Evolutionary conservation across 1,284 basidiomycete genomes (phyloP), one percentile per base, ranked within the genome.

Genomic region (Mycena sp.): DNA sequence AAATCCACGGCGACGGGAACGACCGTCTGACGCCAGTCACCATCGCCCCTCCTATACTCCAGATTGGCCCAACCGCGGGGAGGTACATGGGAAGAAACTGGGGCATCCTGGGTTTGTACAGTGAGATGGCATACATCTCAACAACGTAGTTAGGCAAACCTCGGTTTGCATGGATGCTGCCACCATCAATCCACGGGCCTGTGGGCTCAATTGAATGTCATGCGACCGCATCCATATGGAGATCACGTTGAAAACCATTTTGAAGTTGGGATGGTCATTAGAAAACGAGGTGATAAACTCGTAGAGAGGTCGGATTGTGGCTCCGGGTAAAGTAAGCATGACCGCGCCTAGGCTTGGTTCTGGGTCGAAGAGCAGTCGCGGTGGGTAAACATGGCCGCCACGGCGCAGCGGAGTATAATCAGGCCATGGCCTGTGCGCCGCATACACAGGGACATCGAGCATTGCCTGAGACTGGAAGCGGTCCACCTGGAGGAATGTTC

Each of bases 301-400:
- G 45, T 49, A 49, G 7, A 61, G 38, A 6, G 58, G 51, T 11
- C 17, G 26, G 11, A 49, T 19, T 25, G 58, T 52, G 12, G 50
- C 28, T 16, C 58, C 58, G 14, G 59, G 59, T 23, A 55, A 44
- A 38, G 52, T 61, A 17, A 55, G 41, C 17, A 37, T 56, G 19
- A 61, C 25, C 5, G 25, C 12, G 6, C 46, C 52, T n/a, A 60
- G 28, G 4, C 14, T 35, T 12, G 19, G 21, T 29, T 25, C 32
- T 26, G n/a, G 32, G n/a, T 60, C 35, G 7, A 60, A 4, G 3
- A 30, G 37, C 7, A 60, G 50, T 17, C 44, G 58, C 19, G 58
- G 50, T 11, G 58, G 44, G 19, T 40, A 26, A 16, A 48, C 12
- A 28, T 40, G 48, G 5, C 50, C 58, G 2, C 50, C 58, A 12